These are phyloP conservation scores for Blepharisma stoltei DNA, from an alignment of 73 alveolate species.

Conservation along the genomic window DNA sequence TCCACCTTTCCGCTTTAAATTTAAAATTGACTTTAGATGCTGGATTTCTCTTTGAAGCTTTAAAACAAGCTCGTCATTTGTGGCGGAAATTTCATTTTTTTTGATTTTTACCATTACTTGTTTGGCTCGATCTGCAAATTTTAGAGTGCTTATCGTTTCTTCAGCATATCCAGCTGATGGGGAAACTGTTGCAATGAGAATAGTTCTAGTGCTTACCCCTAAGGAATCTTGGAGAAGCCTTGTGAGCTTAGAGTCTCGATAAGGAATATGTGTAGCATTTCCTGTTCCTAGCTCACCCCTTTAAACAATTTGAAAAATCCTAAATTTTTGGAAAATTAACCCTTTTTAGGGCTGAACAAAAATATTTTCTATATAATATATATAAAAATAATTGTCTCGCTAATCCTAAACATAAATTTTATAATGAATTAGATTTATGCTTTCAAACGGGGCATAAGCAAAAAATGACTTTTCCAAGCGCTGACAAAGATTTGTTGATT, in stretches of 20 bases:
- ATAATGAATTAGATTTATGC: no score
- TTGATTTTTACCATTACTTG: constrained; percentile 62
- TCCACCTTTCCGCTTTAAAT: constrained; percentile 38
- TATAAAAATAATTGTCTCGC: no score
- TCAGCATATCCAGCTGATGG: constrained; percentile 53
- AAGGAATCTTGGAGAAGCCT: constrained; percentile 78
- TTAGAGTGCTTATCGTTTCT: constrained; percentile 57
- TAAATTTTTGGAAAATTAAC: constrained; percentile 45
- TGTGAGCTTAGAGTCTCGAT: constrained; percentile 86
- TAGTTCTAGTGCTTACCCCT: constrained; percentile 66
- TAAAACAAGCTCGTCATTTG: constrained; percentile 68
- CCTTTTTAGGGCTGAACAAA: constrained; percentile 52
- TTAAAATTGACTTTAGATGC: constrained; percentile 40
- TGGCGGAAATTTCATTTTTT: constrained; percentile 72
- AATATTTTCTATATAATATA: no score
- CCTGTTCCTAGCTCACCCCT: constrained; percentile 39
- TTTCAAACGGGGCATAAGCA: no score
- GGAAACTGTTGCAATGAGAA: constrained; percentile 55
- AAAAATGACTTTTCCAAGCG: constrained; percentile 59
- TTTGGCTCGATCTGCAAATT: constrained; percentile 76
- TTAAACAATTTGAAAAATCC: constrained; percentile 46
- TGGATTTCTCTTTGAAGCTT: constrained; percentile 70
- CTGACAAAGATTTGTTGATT: constrained; percentile 62
- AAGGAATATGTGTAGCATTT: constrained; percentile 63
- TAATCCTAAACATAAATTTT: no score